Evolutionary conservation across 1,139 yeast genomes (phyloP).

Genomic region (Pichia inconspicua): DNA sequence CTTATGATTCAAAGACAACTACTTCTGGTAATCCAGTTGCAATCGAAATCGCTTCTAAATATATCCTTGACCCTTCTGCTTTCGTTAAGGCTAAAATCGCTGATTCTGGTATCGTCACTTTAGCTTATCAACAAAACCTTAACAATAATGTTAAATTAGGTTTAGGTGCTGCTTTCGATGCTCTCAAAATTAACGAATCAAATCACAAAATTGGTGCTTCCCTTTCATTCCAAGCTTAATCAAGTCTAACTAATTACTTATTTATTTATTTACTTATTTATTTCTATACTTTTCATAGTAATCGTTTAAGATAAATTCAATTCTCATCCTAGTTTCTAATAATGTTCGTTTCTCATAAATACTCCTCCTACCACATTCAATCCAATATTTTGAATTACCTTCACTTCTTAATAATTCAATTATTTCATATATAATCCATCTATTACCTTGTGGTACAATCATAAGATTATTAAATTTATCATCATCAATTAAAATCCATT

Average conservation of each 20-base stretch:
- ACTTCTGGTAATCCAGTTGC: conserved; percentile 52
- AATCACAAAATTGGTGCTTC: conserved; percentile 98
- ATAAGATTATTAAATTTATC: conserved; percentile 69
- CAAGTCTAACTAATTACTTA: neutral
- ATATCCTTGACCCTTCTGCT: conserved; percentile 77
- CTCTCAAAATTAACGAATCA: conserved; percentile 91
- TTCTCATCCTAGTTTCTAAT: conserved; percentile 80
- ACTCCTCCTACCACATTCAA: conserved; percentile 81
- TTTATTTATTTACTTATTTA: conserved; percentile 22
- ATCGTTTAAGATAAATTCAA: conserved; percentile 84
- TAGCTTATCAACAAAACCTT: conserved; percentile 89
- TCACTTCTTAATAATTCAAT: conserved; percentile 53
- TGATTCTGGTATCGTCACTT: conserved; percentile 91
- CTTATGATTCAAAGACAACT: conserved; percentile 85
- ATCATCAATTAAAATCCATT: conserved; percentile 79
- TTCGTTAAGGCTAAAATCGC: conserved; percentile 96
- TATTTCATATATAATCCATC: conserved; percentile 15
- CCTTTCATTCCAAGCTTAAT: conserved; percentile 49
- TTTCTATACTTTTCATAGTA: conserved; percentile 29
- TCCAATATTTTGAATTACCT: conserved; percentile 83
- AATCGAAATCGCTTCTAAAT: conserved; percentile 94
- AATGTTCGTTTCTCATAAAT: conserved; percentile 91
- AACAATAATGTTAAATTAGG: conserved; percentile 98
- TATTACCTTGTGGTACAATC: conserved; percentile 60
- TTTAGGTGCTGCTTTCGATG: conserved; percentile 95